phyloP scores from a whole-genome alignment of 2,329 filamentous ascomycete genomes.

The Trichoderma brevicompactum region DNA sequence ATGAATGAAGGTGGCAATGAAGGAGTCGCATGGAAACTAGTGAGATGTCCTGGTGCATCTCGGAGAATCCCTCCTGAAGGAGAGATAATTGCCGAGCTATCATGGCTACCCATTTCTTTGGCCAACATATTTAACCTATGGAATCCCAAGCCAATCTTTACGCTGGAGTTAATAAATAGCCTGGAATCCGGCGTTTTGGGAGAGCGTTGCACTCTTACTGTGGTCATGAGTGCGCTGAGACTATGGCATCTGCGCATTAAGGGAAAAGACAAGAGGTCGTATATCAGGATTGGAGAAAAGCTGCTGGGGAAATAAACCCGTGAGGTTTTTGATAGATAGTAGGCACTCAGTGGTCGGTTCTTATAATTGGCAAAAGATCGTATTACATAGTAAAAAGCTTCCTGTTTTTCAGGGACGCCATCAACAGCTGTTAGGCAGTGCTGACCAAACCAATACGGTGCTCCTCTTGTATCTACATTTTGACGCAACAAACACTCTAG shows the following conservation, averaged over 20 bases:
- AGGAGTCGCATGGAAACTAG: background rate
- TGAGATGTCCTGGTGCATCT: background rate
- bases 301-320: background rate
- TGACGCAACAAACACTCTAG: too few relatives aligned
- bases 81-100: background rate
- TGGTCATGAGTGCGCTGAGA: slow-evolving; percentile 2
- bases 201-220: background rate
- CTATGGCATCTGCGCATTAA: slow-evolving; percentile 7
- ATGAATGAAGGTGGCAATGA: background rate
- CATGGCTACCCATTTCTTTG: background rate
- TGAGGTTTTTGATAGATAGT: background rate
- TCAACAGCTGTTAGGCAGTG: too few relatives aligned
- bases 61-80: background rate
- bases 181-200: background rate
- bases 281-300: slow-evolving; percentile 2
- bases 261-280: slow-evolving; percentile 12
- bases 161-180: background rate
- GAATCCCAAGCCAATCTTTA: background rate
- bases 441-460: too few relatives aligned
- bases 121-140: background rate
- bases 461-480: too few relatives aligned
- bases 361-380: background rate
- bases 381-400: background rate
- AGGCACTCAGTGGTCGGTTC: background rate
- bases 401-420: too few relatives aligned